Evolutionary conservation across 768 basidiomycete species (phyloP).

Genomic region (Suillus fuscotomentosus): DNA sequence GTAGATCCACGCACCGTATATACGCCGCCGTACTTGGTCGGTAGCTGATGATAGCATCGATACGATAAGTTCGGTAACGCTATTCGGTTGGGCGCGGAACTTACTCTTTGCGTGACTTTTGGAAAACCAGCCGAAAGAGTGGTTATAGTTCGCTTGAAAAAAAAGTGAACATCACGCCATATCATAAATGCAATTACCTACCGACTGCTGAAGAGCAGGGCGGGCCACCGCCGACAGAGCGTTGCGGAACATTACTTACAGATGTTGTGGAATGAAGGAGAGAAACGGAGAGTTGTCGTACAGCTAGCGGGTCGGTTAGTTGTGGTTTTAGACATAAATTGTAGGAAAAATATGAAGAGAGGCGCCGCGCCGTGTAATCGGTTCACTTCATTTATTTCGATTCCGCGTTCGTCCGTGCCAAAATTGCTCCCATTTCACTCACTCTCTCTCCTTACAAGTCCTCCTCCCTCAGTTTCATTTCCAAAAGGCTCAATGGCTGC

Average conservation of each 20-base stretch:
- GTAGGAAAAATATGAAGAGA: not conserved
- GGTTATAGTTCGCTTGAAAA: slow-evolving; percentile 62
- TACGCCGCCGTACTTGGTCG: slow-evolving; percentile 90
- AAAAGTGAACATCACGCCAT: slow-evolving; percentile 4
- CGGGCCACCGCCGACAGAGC: slow-evolving; percentile 56
- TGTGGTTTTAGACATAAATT: slow-evolving; percentile 3
- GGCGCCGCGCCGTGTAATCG: slow-evolving; percentile 1
- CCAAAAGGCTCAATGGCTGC: slow-evolving; percentile 48
- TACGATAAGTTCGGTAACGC: slow-evolving; percentile 9
- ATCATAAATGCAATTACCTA: slow-evolving; percentile 29
- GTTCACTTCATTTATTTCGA: slow-evolving; percentile 3
- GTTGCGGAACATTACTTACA: slow-evolving; percentile 67
- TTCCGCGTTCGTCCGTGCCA: slow-evolving; percentile 14
- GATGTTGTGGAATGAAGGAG: slow-evolving; percentile 30
- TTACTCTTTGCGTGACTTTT: slow-evolving; percentile 67
- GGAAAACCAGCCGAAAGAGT: slow-evolving; percentile 80
- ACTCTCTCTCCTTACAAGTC: slow-evolving; percentile 13
- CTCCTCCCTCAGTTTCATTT: slow-evolving; percentile 26
- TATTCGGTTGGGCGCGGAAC: slow-evolving; percentile 20
- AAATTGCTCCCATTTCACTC: slow-evolving; percentile 5
- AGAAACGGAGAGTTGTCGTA: slow-evolving; percentile 23
- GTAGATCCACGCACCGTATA: slow-evolving; percentile 59
- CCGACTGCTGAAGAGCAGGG: slow-evolving; percentile 50
- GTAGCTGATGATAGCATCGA: slow-evolving; percentile 42
- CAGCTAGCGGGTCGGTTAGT: not conserved